Conservation (phyloP, 805 yeast genomes). For the Peterozyma xylosa region DNA sequence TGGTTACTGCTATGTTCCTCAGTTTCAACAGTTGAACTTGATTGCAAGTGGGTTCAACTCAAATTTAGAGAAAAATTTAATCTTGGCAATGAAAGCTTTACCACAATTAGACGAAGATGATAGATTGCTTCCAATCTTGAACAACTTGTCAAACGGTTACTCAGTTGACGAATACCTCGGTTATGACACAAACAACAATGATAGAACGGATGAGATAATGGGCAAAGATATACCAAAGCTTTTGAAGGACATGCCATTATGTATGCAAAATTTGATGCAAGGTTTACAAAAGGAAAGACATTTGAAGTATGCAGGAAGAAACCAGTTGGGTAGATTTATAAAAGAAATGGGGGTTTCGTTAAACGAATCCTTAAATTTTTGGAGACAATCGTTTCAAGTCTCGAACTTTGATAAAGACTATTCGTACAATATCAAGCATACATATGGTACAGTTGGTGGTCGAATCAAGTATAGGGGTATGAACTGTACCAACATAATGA, state of each 20-base stretch:
- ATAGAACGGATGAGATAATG: conserved; percentile 35
- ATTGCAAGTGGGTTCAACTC: conserved; percentile 62
- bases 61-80: conserved; percentile 41
- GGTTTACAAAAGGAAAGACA: conserved; percentile 60
- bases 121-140: conserved; percentile 75
- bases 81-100: conserved; percentile 64
- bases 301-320: conserved; percentile 76
- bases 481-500: conserved; percentile 73
- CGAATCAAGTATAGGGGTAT: conserved; percentile 79
- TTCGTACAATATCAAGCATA: conserved; percentile 80
- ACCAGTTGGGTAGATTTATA: conserved; percentile 75
- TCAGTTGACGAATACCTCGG: conserved; percentile 40
- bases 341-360: conserved; percentile 84
- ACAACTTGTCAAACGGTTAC: conserved; percentile 70
- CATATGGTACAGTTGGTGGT: conserved; percentile 88
- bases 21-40: conserved; percentile 66
- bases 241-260: conserved; percentile 70
- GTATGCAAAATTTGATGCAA: conserved; percentile 61
- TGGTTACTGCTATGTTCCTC: conserved; percentile 84
- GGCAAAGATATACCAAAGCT: conserved; percentile 52
- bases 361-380: conserved; percentile 83
- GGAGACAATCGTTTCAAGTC: conserved; percentile 66
- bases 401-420: conserved; percentile 86
- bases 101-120: conserved; percentile 91
- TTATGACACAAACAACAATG: conserved; percentile 2